Conservation (phyloP, 148 eudicot genomes). For the Silene conica region DNA sequence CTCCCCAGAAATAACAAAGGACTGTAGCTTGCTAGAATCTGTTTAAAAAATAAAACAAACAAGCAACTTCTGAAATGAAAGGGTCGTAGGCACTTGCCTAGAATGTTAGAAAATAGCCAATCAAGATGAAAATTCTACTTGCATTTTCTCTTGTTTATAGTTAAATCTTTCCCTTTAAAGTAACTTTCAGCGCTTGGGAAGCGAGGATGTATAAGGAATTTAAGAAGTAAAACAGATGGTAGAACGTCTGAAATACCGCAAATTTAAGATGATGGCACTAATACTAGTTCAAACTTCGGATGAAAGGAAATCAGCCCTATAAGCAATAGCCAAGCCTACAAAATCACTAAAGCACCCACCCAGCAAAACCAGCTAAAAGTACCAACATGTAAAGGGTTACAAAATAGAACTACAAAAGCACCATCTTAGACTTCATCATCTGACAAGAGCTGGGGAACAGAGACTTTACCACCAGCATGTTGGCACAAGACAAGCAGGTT, state of each 20-base stretch:
- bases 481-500: slow-evolving; percentile 70
- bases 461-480: slow-evolving; percentile 80
- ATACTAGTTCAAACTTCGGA: background rate
- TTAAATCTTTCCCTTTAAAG: background rate
- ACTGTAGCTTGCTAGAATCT: slow-evolving; percentile 87
- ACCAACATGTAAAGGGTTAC: slow-evolving; percentile 1
- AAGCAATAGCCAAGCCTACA: background rate
- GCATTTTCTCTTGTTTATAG: background rate
- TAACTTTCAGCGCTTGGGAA: background rate
- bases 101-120: background rate
- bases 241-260: background rate
- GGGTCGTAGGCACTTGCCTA: background rate
- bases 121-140: background rate
- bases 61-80: background rate
- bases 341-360: background rate
- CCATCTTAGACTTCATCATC: background rate
- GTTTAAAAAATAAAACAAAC: slow-evolving; percentile 14
- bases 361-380: background rate
- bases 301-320: background rate
- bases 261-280: background rate
- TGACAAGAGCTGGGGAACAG: slow-evolving; percentile 1
- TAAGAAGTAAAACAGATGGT: background rate
- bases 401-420: background rate
- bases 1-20: slow-evolving; percentile 76
- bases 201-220: background rate